These are phyloP conservation scores for Eucalyptus marginata DNA, from an alignment of 345 rosid genomes.

Conservation along the genomic window DNA sequence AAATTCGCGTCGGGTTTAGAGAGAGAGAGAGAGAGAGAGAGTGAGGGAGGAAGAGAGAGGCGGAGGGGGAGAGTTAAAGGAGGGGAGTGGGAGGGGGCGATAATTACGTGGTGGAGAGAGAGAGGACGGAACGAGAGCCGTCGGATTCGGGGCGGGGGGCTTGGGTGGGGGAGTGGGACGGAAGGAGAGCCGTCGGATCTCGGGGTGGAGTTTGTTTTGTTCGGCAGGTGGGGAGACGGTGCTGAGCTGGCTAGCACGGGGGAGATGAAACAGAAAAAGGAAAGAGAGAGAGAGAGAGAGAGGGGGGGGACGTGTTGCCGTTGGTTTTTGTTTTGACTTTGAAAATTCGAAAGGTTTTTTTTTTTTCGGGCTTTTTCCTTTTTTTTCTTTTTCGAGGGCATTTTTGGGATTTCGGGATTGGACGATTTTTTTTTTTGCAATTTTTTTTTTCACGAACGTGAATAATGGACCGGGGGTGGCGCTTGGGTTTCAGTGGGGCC, in stretches of 20 bases:
- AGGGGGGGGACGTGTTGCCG: not conserved
- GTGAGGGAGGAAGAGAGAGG: not conserved
- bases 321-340: not conserved
- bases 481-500: not conserved
- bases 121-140: constrained; percentile 24
- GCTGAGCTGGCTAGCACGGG: not conserved
- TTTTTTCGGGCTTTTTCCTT: not conserved
- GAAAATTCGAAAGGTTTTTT: not conserved
- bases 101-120: not conserved
- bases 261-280: not conserved
- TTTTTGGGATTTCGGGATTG: not conserved
- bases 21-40: not conserved
- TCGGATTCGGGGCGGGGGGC: constrained; percentile 19
- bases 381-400: not conserved
- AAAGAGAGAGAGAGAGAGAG: not conserved
- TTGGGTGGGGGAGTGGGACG: not conserved
- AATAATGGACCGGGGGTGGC: not conserved
- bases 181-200: constrained; percentile 42
- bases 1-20: not conserved
- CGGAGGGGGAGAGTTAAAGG: not conserved
- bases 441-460: not conserved
- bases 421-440: not conserved
- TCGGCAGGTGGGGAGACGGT: not conserved
- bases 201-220: not conserved
- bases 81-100: not conserved